Conservation (phyloP, 2,329 filamentous ascomycete genomes). For the Camillea tinctor region DNA sequence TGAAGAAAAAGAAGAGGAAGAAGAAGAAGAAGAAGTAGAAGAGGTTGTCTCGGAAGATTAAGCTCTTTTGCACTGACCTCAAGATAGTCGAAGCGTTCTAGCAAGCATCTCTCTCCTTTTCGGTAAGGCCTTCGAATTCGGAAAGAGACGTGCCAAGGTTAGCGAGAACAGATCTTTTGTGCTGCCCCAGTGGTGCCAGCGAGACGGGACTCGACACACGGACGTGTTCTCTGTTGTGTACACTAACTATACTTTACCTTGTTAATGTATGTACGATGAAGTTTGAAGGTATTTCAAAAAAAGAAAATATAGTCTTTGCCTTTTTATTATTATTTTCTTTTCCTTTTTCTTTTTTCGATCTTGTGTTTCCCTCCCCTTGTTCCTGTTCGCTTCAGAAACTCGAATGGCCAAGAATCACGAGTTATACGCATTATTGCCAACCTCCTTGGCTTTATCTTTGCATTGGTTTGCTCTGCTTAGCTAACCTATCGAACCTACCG, state of each 20-base stretch:
- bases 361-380: no score
- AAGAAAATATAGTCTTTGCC: neutral
- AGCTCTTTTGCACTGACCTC: conserved; percentile 2
- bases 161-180: neutral
- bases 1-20: neutral
- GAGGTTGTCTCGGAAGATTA: neutral
- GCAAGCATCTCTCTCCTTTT: no score
- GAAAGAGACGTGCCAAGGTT: conserved; percentile 1
- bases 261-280: neutral
- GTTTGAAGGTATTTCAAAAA: neutral
- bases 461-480: neutral
- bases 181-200: conserved; percentile 17
- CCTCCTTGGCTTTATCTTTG: no score
- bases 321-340: neutral
- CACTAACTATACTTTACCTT: conserved; percentile 12
- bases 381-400: no score
- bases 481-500: neutral
- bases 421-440: neutral
- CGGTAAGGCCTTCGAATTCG: neutral
- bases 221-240: conserved; percentile 1
- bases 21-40: neutral
- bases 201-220: conserved; percentile 13
- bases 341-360: neutral
- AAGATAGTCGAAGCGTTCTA: neutral
- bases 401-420: neutral